phyloP scores from a whole-genome alignment of 345 rosid genomes.

The Gynandropsis gynandra region DNA sequence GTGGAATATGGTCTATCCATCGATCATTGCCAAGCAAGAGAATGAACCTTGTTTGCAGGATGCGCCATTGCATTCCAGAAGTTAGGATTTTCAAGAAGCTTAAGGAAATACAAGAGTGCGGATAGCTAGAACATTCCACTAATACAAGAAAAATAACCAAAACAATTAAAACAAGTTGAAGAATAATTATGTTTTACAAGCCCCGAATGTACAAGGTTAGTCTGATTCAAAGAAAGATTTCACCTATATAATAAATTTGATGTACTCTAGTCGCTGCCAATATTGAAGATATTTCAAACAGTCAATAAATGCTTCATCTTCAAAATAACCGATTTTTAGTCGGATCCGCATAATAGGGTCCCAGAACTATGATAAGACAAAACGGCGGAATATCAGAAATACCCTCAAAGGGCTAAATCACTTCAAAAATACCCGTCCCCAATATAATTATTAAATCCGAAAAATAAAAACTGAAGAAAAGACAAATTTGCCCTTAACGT shows the following conservation, averaged over 20 bases:
- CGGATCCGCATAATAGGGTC: constrained; percentile 48
- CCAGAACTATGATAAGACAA: constrained; percentile 4
- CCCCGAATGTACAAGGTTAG: neutral
- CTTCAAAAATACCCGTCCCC: no score
- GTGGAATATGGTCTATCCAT: neutral
- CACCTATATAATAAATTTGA: constrained; percentile 83
- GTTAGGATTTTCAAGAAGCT: constrained; percentile 89
- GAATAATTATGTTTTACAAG: neutral
- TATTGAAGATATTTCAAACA: constrained; percentile 95
- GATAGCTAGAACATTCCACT: constrained; percentile 63
- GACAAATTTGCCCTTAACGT: no score
- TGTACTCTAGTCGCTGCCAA: constrained; percentile 92
- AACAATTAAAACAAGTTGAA: neutral
- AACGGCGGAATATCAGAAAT: no score
- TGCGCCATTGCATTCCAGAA: constrained; percentile 96
- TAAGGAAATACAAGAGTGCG: constrained; percentile 87
- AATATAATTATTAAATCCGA: no score
- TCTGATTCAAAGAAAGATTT: neutral
- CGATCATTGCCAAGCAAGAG: no score
- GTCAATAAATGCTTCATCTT: constrained; percentile 93
- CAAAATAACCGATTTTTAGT: constrained; percentile 98
- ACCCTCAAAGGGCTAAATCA: no score
- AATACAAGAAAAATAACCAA: constrained; percentile 17
- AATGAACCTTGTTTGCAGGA: constrained; percentile 82
- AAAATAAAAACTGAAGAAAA: no score